A percentile compares a stretch with the other conserved stretches of the same genome.
These are phyloP conservation scores for Amylostereum areolatum DNA, from an alignment of 1,284 basidiomycete species.

Conservation along the genomic window DNA sequence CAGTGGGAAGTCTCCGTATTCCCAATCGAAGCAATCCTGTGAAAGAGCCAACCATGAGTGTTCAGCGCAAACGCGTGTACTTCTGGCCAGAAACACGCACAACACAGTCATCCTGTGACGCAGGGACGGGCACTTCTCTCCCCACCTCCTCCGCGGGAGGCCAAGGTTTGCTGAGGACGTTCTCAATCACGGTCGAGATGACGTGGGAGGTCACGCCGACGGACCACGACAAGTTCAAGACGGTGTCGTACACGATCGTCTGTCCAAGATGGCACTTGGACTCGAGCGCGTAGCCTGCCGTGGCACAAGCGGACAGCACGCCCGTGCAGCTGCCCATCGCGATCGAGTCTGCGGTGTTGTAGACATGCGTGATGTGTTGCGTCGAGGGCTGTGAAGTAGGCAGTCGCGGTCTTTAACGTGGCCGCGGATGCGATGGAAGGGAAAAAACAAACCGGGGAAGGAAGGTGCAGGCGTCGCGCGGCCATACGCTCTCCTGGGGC, in stretches of 20 bases:
- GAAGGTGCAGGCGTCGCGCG: constrained; percentile 82
- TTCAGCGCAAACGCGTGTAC: neutral
- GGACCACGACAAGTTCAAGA: constrained; percentile 78
- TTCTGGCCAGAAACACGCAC: constrained; percentile 19
- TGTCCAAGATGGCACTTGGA: constrained; percentile 66
- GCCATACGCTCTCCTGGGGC: constrained; percentile 91
- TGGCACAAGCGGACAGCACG: constrained; percentile 62
- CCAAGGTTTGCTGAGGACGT: constrained; percentile 72
- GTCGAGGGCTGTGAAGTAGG: constrained; percentile 48
- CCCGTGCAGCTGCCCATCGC: constrained; percentile 82
- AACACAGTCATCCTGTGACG: constrained; percentile 32
- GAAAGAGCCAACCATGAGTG: neutral
- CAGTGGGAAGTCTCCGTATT: constrained; percentile 27
- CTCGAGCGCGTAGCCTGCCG: constrained; percentile 78
- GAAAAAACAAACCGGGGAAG: constrained; percentile 49
- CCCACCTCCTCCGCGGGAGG: constrained; percentile 21
- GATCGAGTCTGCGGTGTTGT: constrained; percentile 84
- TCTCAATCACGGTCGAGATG: constrained; percentile 73
- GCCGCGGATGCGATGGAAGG: neutral
- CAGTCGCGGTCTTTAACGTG: constrained; percentile 1
- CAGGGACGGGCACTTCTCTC: constrained; percentile 16
- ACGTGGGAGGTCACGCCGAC: constrained; percentile 80
- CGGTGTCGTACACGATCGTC: constrained; percentile 79
- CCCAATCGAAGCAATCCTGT: constrained; percentile 38
- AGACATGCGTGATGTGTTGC: constrained; percentile 77